These are phyloP conservation scores for Plasmodium fragile DNA, from an alignment of 169 alveolate genomes.

Conservation along the genomic window DNA sequence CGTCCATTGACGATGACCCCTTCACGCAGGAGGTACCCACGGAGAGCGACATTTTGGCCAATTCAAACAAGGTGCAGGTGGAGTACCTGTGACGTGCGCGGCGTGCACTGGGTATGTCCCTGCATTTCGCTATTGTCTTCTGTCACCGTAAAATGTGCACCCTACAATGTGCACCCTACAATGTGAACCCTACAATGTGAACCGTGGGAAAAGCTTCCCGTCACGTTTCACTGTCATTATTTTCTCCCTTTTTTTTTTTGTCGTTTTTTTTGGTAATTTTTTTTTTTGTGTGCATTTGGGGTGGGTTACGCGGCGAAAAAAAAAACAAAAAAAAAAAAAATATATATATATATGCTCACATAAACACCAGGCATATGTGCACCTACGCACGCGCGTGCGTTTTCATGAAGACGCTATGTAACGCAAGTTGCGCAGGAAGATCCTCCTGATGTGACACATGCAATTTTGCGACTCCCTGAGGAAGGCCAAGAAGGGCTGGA, in stretches of 20 bases:
- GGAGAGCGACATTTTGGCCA: slow-evolving; percentile 40
- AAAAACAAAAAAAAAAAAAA: not conserved
- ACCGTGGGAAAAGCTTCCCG: not conserved
- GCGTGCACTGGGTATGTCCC: not conserved
- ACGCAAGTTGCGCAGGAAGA: slow-evolving; percentile 2
- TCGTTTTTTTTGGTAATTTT: not conserved
- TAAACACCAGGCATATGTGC: not conserved
- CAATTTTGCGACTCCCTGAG: slow-evolving; percentile 14
- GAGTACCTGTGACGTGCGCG: slow-evolving; percentile 6
- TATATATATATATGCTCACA: not conserved
- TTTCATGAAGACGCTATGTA: not conserved
- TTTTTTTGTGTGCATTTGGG: not conserved
- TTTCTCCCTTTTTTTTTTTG: not conserved
- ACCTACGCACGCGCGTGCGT: not conserved
- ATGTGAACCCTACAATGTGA: too few relatives aligned
- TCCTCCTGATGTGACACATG: slow-evolving; percentile 11
- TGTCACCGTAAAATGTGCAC: too few relatives aligned
- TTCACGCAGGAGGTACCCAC: slow-evolving; percentile 70
- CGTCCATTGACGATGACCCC: slow-evolving; percentile 78
- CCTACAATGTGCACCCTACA: too few relatives aligned
- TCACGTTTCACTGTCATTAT: not conserved
- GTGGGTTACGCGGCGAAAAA: not conserved
- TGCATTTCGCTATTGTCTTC: not conserved
- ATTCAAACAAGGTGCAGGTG: slow-evolving; percentile 37
- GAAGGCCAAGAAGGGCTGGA: slow-evolving; percentile 12